These are phyloP conservation scores for Gamarada debralockiae DNA, from an alignment of 495 filamentous ascomycete species.

Conservation along the genomic window DNA sequence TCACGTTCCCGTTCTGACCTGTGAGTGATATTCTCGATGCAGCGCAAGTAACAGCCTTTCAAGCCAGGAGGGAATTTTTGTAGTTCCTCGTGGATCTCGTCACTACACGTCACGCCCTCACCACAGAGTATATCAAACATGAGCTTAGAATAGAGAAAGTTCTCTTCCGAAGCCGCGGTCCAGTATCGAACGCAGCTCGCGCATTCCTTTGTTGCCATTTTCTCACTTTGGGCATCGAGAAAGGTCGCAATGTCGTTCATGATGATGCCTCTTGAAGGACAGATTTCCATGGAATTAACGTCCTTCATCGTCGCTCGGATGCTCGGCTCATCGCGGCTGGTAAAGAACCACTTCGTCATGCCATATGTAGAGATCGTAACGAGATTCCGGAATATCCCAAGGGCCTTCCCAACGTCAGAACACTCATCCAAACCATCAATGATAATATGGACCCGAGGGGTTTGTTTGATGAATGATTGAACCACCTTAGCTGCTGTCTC, in stretches of 20 bases:
- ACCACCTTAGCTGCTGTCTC: constrained; percentile 17
- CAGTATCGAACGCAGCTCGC: too few relatives aligned
- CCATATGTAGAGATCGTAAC: constrained; percentile 21
- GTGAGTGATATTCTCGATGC: too few relatives aligned
- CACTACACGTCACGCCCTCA: too few relatives aligned
- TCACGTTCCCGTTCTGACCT: too few relatives aligned
- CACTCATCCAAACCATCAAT: constrained; percentile 35
- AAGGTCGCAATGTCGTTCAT: constrained; percentile 22
- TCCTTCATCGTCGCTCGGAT: constrained; percentile 18
- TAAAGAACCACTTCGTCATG: constrained; percentile 33
- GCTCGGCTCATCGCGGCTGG: constrained; percentile 26
- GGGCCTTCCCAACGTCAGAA: constrained; percentile 5
- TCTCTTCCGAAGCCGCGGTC: too few relatives aligned
- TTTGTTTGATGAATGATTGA: constrained; percentile 22
- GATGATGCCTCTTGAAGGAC: constrained; percentile 18
- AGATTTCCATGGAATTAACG: constrained; percentile 14
- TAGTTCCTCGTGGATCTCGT: too few relatives aligned
- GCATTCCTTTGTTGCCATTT: too few relatives aligned
- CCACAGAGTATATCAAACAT: too few relatives aligned
- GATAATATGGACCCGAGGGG: constrained; percentile 26
- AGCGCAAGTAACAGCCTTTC: too few relatives aligned
- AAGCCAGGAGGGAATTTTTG: too few relatives aligned
- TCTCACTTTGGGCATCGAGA: too few relatives aligned
- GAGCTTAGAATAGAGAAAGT: too few relatives aligned
- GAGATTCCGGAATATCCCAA: constrained; percentile 15